phyloP scores from a whole-genome alignment of 225 moss, liverwort and hornwort genomes.

The Sphagnum tenellum region DNA sequence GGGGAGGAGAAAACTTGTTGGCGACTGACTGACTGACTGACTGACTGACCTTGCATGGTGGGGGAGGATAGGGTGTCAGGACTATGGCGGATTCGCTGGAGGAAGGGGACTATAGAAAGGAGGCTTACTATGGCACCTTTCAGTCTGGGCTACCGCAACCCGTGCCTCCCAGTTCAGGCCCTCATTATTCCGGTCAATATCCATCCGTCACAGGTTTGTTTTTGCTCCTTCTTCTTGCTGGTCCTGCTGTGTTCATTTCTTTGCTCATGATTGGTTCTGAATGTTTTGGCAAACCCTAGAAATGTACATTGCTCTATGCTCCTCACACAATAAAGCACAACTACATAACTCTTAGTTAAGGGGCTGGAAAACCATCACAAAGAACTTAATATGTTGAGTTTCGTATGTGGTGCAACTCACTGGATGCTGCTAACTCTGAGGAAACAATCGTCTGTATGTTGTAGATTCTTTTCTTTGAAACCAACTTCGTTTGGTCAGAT shows the following conservation, averaged over 20 bases:
- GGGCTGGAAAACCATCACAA: too few species aligned
- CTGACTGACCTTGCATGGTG: too few species aligned
- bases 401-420: too few species aligned
- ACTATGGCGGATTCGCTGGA: slow-evolving; percentile 21
- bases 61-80: too few species aligned
- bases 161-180: slow-evolving; percentile 63
- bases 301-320: too few species aligned
- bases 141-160: slow-evolving; percentile 58
- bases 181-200: slow-evolving; percentile 32
- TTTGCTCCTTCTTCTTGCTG: background rate
- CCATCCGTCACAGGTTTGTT: slow-evolving; percentile 39
- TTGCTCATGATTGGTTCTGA: background rate
- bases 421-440: too few species aligned
- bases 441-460: too few species aligned
- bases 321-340: too few species aligned
- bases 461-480: too few species aligned
- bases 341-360: too few species aligned
- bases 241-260: background rate
- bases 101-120: slow-evolving; percentile 14
- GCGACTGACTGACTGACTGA: too few species aligned
- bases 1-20: too few species aligned
- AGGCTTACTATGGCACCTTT: slow-evolving; percentile 82
- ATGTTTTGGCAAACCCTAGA: background rate
- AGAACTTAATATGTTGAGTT: background rate
- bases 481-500: background rate